A percentile compares a stretch with the other conserved stretches of the same genome.
Evolutionary conservation across 257 asterid genomes (phyloP).

Genomic region (Nicotiana knightiana): DNA sequence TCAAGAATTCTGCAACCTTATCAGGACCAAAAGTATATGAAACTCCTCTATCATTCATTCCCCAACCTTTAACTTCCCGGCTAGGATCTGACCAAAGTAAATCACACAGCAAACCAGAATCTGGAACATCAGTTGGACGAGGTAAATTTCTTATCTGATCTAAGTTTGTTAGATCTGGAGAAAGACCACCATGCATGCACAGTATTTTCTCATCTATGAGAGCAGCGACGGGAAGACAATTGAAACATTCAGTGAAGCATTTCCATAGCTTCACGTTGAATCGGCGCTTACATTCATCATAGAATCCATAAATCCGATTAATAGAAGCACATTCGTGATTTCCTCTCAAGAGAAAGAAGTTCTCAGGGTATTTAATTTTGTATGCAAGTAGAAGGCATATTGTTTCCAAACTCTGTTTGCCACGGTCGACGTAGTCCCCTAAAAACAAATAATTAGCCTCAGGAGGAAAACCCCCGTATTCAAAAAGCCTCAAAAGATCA

Average conservation of each 20-base stretch:
- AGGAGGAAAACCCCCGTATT: slow-evolving; percentile 72
- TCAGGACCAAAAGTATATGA: slow-evolving; percentile 72
- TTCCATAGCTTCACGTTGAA: slow-evolving; percentile 66
- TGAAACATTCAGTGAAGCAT: slow-evolving; percentile 60
- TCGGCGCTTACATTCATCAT: slow-evolving; percentile 70
- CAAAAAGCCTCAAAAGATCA: slow-evolving; percentile 67
- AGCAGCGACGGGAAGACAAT: slow-evolving; percentile 78
- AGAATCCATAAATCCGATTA: slow-evolving; percentile 68
- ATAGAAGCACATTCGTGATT: slow-evolving; percentile 74
- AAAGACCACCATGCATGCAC: slow-evolving; percentile 81
- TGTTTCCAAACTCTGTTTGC: slow-evolving; percentile 69
- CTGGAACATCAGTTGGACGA: slow-evolving; percentile 74
- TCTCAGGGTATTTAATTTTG: slow-evolving; percentile 71
- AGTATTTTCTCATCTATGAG: slow-evolving; percentile 69
- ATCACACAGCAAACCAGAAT: slow-evolving; percentile 69
- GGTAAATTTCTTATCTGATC: slow-evolving; percentile 60
- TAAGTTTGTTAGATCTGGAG: slow-evolving; percentile 61
- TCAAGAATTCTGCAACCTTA: slow-evolving; percentile 72
- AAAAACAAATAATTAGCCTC: slow-evolving; percentile 69
- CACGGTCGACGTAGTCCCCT: slow-evolving; percentile 76
- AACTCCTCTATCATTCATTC: slow-evolving; percentile 79
- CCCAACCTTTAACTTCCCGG: slow-evolving; percentile 72
- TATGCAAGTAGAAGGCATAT: slow-evolving; percentile 72
- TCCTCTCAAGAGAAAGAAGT: slow-evolving; percentile 68
- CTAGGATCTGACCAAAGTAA: slow-evolving; percentile 75